Conservation (phyloP, 108 stramenopile species). For the Nitzschia sp. region DNA sequence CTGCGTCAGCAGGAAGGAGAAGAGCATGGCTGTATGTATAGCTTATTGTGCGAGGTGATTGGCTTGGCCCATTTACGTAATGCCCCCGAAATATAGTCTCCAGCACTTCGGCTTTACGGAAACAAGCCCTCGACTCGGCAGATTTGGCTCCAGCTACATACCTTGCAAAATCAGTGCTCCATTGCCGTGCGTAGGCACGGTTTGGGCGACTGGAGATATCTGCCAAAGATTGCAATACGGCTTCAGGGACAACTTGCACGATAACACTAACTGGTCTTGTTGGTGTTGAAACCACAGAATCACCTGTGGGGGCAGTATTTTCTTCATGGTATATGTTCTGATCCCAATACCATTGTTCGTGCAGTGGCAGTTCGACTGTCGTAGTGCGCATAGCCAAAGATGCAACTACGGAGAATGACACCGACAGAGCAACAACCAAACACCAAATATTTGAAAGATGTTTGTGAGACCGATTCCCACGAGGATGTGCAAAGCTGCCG, state of each 20-base stretch:
- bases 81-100: conserved; percentile 13
- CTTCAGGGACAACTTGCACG: conserved; percentile 16
- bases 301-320: neutral
- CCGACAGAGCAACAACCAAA: neutral
- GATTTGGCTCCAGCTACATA: conserved; percentile 7
- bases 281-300: neutral
- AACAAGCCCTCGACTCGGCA: conserved; percentile 7
- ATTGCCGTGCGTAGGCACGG: conserved; percentile 35
- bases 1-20: conserved; percentile 28
- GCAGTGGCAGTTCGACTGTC: too few relatives aligned
- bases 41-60: neutral
- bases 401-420: conserved; percentile 8
- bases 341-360: conserved; percentile 20
- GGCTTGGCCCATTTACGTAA: neutral
- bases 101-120: conserved; percentile 27
- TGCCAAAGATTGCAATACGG: neutral
- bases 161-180: conserved; percentile 29
- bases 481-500: too few relatives aligned
- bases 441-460: too few relatives aligned
- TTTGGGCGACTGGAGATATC: conserved; percentile 34
- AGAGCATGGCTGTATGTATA: conserved; percentile 27
- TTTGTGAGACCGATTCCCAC: too few relatives aligned
- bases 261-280: neutral
- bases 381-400: neutral
- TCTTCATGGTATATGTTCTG: conserved; percentile 12